Percentiles rank a stretch among this genome's conserved stretches.
These are phyloP conservation scores for Glebionis coronaria DNA, from an alignment of 129 eudicot species.

Conservation along the genomic window DNA sequence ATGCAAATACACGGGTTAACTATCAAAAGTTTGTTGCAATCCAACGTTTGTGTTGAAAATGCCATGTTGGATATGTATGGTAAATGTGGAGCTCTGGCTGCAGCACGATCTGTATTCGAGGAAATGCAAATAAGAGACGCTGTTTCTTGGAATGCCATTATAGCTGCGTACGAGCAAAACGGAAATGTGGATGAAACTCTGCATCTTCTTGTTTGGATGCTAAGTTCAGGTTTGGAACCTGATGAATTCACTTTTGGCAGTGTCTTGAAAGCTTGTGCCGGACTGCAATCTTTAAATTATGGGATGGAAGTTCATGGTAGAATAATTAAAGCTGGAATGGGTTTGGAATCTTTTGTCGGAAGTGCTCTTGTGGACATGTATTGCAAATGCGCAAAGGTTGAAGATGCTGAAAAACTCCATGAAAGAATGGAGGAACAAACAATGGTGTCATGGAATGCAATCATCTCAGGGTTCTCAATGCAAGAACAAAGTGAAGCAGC, in stretches of 20 bases:
- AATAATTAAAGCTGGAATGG: constrained; percentile 59
- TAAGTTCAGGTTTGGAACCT: constrained; percentile 61
- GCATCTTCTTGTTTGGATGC: constrained; percentile 56
- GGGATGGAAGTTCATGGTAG: constrained; percentile 72
- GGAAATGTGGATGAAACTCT: constrained; percentile 61
- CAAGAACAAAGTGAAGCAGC: constrained; percentile 75
- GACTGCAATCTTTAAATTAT: constrained; percentile 36
- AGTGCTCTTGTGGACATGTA: constrained; percentile 88
- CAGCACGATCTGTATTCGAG: constrained; percentile 56
- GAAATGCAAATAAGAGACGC: constrained; percentile 71
- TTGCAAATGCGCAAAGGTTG: constrained; percentile 69
- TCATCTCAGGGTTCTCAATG: constrained; percentile 62
- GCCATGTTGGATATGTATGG: constrained; percentile 95
- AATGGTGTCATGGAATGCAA: constrained; percentile 87
- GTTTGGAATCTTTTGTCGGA: constrained; percentile 60
- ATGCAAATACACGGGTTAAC: constrained; percentile 66
- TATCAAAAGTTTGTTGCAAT: constrained; percentile 41
- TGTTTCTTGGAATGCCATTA: constrained; percentile 84
- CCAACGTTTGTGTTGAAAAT: constrained; percentile 71
- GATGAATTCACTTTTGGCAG: constrained; percentile 89
- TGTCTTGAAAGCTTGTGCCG: constrained; percentile 78
- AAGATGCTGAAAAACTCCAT: constrained; percentile 82
- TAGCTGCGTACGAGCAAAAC: constrained; percentile 85
- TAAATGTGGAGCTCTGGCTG: constrained; percentile 67
- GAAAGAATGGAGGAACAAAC: constrained; percentile 59